Percentiles rank a stretch among this genome's conserved stretches.
Evolutionary conservation across 2,329 filamentous ascomycete species (phyloP).

Genomic region (Curvularia eragrostidis): DNA sequence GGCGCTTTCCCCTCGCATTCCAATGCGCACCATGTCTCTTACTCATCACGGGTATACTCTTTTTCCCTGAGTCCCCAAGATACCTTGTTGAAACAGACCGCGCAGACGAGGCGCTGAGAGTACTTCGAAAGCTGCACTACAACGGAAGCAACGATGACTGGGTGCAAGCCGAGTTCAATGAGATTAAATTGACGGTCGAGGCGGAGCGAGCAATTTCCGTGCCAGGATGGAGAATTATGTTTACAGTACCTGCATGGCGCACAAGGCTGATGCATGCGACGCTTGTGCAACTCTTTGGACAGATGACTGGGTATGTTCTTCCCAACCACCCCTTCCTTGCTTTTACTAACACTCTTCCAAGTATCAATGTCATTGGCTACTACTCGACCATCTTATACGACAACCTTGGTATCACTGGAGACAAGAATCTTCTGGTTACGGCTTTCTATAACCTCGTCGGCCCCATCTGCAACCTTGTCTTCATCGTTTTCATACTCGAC

Average conservation of each 20-base stretch:
- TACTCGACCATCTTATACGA: conserved; percentile 67
- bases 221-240: conserved; percentile 64
- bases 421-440: conserved; percentile 61
- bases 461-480: conserved; percentile 64
- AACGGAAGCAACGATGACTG: conserved; percentile 63
- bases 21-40: conserved; percentile 55
- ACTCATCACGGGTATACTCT: conserved; percentile 53
- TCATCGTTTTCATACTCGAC: conserved; percentile 65
- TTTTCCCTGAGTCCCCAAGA: conserved; percentile 50
- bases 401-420: conserved; percentile 63
- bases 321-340: not conserved
- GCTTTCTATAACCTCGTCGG: conserved; percentile 68
- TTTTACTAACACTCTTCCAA: conserved; percentile 23
- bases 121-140: conserved; percentile 60
- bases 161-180: conserved; percentile 64
- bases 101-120: conserved; percentile 59
- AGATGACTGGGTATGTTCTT: conserved; percentile 61
- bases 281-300: conserved; percentile 69
- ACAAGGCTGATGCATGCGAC: conserved; percentile 68
- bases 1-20: conserved; percentile 56
- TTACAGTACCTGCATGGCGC: conserved; percentile 65
- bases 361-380: conserved; percentile 66
- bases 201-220: conserved; percentile 63
- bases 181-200: conserved; percentile 68
- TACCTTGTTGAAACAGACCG: conserved; percentile 57